Percentiles rank a stretch among this genome's conserved stretches.
phyloP scores from a whole-genome alignment of 2,329 filamentous ascomycete species.

The Fusarium mangiferae region DNA sequence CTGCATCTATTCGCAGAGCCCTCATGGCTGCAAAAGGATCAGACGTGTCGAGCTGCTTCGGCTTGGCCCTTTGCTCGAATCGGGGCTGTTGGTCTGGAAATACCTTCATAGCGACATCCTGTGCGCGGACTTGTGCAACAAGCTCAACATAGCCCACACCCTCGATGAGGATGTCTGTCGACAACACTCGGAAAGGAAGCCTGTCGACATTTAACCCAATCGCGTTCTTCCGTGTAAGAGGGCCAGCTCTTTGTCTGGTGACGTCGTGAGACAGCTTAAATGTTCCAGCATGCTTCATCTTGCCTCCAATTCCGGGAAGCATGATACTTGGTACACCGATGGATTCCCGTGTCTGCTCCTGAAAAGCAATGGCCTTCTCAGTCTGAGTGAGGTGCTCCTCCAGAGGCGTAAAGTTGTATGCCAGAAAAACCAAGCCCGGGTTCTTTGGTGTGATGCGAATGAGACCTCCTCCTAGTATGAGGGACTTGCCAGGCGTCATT shows the following conservation, averaged over 20 bases:
- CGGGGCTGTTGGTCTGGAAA: not conserved
- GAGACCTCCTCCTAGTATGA: slow-evolving; percentile 82
- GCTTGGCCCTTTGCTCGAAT: not conserved
- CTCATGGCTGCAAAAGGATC: slow-evolving; percentile 44
- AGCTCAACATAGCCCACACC: slow-evolving; percentile 95
- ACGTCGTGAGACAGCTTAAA: slow-evolving; percentile 85
- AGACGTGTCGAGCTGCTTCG: slow-evolving; percentile 1
- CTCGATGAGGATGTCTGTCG: slow-evolving; percentile 88
- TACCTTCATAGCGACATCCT: slow-evolving; percentile 47
- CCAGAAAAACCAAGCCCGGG: slow-evolving; percentile 73
- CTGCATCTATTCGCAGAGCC: slow-evolving; percentile 38
- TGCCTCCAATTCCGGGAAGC: slow-evolving; percentile 64
- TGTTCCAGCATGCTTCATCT: slow-evolving; percentile 75
- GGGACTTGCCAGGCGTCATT: slow-evolving; percentile 79
- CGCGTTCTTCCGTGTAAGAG: slow-evolving; percentile 72
- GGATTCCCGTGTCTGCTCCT: slow-evolving; percentile 68
- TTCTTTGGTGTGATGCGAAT: slow-evolving; percentile 83
- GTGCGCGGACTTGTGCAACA: slow-evolving; percentile 79
- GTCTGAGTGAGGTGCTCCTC: slow-evolving; percentile 80
- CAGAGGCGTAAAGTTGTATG: slow-evolving; percentile 89
- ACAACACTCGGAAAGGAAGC: slow-evolving; percentile 82
- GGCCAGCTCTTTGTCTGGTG: slow-evolving; percentile 80
- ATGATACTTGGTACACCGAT: slow-evolving; percentile 72
- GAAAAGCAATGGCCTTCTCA: slow-evolving; percentile 80
- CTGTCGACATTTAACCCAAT: slow-evolving; percentile 71